Evolutionary conservation across 2,329 filamentous ascomycete genomes (phyloP), one percentile per base, ranked within the genome.

Genomic region (Aspergillus fructus): DNA sequence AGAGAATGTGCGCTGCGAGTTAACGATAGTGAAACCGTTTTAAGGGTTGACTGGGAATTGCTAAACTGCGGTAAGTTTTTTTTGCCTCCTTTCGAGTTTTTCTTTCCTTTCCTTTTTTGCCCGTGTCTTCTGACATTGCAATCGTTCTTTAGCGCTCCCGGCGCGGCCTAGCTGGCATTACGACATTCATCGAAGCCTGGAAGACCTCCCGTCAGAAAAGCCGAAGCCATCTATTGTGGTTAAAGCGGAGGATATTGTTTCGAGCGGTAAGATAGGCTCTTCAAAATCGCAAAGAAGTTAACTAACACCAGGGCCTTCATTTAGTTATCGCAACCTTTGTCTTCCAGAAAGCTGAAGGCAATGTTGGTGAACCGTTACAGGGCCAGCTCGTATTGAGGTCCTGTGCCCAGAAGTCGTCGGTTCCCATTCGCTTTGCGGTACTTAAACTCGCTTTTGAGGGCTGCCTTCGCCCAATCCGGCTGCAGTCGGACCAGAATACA

Each of bases 31-130:
- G 79, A 81, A 59, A 77, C 78, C 0, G 71, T 84, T 55, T 64
- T 85, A 27, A 76, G 76, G 42, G 78, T 84, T 3, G 78, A 84
- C 47, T 87, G 83, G 82, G 85, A 88, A 67, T 70, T 86, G 15
- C 62, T 76, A 24, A 77, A 73, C 53, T 64, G 64, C 17, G 65
- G 75, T 77, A 58, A 64, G 72, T 24, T 5, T 46, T 5, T 21
- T 21, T 42, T 23, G 15, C 3, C 9, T 34, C 13, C 17, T 39
- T 17, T 23, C 15, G 21, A 8, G 27, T 4, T 30, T 11, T 30
- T 4, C 9, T 12, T 30, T 30, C 11, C 27, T 11, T 30, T 30
- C 9, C 27, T 30, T 30, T 8, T 6, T 9, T 30, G 27, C 17
- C 8, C 13, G 21, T 39, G 8, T 19, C 40, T 13, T 23, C 23